Conservation (phyloP, 768 basidiomycete species). For the Mycena polygramma region DNA sequence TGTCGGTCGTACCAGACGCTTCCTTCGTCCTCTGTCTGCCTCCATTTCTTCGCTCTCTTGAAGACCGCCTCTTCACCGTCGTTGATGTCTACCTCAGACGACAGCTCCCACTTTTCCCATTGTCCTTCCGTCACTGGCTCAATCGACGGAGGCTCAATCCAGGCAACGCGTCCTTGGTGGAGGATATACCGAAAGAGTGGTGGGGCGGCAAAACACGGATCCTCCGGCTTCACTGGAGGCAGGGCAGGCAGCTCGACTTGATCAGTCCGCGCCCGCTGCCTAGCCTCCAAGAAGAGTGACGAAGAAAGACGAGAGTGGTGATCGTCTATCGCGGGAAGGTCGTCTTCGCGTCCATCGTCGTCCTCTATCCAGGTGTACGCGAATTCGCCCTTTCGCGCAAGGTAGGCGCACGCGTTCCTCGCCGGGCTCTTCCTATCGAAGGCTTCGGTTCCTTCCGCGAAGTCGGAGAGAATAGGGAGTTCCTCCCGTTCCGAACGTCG, state of each 20-base stretch:
- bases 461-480: neutral
- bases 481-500: neutral
- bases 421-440: neutral
- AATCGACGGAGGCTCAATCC: neutral
- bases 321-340: neutral
- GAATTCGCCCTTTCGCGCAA: no score
- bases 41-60: neutral
- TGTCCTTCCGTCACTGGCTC: neutral
- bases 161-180: neutral
- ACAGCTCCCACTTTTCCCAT: neutral
- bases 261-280: neutral
- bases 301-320: neutral
- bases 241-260: neutral
- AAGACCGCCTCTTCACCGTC: neutral
- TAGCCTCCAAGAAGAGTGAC: neutral
- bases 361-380: no score
- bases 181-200: neutral
- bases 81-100: neutral
- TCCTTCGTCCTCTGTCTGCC: neutral
- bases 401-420: no score
- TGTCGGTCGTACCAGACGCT: neutral
- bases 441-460: neutral
- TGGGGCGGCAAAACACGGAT: no score
- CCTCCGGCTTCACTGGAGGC: neutral
- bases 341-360: neutral